Evolutionary conservation across 176 grass and related monocot genomes (phyloP), one percentile per base, ranked within the genome.

Genomic region (Canna indica): DNA sequence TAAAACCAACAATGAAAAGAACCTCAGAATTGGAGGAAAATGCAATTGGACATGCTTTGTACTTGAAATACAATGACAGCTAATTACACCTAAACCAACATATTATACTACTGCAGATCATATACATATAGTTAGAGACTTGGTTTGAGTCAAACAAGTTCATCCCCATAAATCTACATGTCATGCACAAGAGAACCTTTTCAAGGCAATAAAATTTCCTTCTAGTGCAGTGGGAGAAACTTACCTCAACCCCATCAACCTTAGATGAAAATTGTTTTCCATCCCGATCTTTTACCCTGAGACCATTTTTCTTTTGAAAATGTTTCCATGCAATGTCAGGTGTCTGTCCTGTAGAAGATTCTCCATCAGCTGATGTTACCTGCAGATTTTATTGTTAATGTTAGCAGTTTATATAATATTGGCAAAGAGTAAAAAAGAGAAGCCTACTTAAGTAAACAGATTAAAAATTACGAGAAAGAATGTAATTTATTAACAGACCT

Each of bases 191-290:
- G 39, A 61, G 52, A 83, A 31, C 29, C 1, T 26, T 53, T 82
- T 25, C 41, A 15, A 53, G 68, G 30, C 7, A 50, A 53, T 20
- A 59, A 63, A 58, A 35, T 13, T 57, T 78, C 41, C 46, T 64
- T 46, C n/a, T 48, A 25, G 7, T 1, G 4, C 3, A 16, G 9
- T 26, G 57, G 1, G 4, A 16, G 39, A 56, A 61, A 68, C 70
- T 77, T 87, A 68, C 92, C 88, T 96, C 85, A n/a, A 72, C 82
- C 39, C 92, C 92, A 87, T 96, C 85, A 47, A 96, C 91, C 63
- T 89, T 96, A n/a, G 80, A 90, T 48, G 81, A 83, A 75, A 91
- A 86, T 73, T 70, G 73, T 15, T 30, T 84, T 68, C 74, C 85
- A 12, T 88, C 73, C 74, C 74, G 79, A 71, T 79, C 82, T 82